phyloP scores from a whole-genome alignment of 257 asterid genomes.

The Mitragyna speciosa region DNA sequence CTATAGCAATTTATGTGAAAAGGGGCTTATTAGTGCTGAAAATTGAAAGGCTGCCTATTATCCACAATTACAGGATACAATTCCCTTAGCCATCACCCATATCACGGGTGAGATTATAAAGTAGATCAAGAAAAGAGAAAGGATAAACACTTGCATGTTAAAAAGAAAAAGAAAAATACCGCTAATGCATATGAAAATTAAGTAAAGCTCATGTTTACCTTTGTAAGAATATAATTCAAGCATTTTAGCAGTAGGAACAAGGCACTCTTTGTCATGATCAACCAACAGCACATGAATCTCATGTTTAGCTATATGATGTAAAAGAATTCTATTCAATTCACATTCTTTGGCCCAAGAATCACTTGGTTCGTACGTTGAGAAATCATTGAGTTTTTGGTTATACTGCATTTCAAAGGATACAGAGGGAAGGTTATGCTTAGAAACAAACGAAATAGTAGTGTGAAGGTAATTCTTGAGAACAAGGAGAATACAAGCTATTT shows the following conservation, averaged over 20 bases:
- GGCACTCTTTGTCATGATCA: slow-evolving; percentile 11
- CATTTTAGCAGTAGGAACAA: slow-evolving; percentile 9
- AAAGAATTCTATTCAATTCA: not conserved
- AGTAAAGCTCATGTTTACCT: slow-evolving; percentile 1
- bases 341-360: not conserved
- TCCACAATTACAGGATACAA: too few relatives aligned
- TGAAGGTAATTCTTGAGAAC: too few relatives aligned
- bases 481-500: too few relatives aligned
- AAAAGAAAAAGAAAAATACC: too few relatives aligned
- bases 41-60: not conserved
- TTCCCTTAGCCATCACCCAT: not conserved
- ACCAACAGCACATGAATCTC: slow-evolving; percentile 18
- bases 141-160: too few relatives aligned
- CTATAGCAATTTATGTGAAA: too few relatives aligned
- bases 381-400: not conserved
- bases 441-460: not conserved
- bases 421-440: not conserved
- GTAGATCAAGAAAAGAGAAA: not conserved
- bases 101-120: not conserved
- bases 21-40: not conserved
- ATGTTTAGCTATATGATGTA: not conserved
- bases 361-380: not conserved
- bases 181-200: not conserved
- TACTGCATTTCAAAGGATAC: not conserved
- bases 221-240: slow-evolving; percentile 9